Evolutionary conservation across 176 grass and related monocot species (phyloP).

Genomic region (Bonia amplexicaulis): DNA sequence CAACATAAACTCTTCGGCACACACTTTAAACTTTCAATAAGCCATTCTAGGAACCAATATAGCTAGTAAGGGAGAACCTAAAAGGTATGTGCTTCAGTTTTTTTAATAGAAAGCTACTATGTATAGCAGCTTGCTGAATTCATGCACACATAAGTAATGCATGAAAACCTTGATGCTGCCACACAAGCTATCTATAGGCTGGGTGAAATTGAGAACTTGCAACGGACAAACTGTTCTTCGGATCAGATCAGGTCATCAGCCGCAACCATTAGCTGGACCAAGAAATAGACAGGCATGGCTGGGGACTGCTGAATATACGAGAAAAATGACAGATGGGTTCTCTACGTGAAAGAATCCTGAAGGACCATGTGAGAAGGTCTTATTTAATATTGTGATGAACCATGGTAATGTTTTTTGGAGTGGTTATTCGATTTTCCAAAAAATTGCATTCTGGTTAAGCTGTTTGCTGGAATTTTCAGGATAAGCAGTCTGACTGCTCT

Average conservation of each 20-base stretch:
- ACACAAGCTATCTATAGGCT: constrained; percentile 45
- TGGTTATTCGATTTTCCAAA: too few species aligned
- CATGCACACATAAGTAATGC: constrained; percentile 30
- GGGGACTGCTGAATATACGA: neutral
- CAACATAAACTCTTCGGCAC: neutral
- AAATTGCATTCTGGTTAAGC: too few species aligned
- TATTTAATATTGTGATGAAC: too few species aligned
- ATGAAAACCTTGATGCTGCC: constrained; percentile 60
- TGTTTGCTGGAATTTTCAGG: too few species aligned
- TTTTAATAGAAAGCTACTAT: constrained; percentile 22
- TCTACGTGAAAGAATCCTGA: neutral
- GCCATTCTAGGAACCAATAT: neutral
- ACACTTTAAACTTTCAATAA: neutral
- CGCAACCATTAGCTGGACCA: neutral
- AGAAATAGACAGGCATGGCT: neutral
- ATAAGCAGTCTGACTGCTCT: too few species aligned
- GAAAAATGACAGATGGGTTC: neutral
- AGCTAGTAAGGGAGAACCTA: neutral
- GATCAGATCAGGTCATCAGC: constrained; percentile 58
- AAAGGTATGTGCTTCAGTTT: neutral
- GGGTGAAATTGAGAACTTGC: constrained; percentile 62
- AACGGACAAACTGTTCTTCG: constrained; percentile 14
- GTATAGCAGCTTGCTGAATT: constrained; percentile 59
- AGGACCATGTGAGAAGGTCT: too few species aligned
- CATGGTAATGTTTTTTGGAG: too few species aligned